Percentiles rank a stretch among this genome's conserved stretches.
phyloP scores from a whole-genome alignment of 2,329 filamentous ascomycete genomes.

The Magnaporthales sp. region DNA sequence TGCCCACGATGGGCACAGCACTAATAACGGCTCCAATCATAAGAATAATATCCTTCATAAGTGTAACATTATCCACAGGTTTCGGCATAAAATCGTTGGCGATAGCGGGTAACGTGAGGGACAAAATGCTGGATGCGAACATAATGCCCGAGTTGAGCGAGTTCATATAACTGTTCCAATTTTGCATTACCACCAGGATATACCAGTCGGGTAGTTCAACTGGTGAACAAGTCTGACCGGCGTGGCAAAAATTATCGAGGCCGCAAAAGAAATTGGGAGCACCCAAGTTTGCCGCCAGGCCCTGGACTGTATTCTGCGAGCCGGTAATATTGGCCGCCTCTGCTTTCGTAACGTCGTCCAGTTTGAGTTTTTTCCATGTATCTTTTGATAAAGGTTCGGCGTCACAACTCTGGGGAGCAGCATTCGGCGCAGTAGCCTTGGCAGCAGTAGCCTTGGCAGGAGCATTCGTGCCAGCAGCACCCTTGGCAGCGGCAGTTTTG shows the following conservation, averaged over 20 bases:
- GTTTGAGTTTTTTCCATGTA: background rate
- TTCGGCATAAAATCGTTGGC: background rate
- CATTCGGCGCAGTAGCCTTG: too few relatives aligned
- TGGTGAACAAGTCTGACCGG: background rate
- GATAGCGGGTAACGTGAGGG: background rate
- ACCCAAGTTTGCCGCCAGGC: background rate
- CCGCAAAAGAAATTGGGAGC: constrained; percentile 1
- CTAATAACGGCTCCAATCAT: background rate
- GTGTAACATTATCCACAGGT: background rate
- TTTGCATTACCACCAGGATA: background rate
- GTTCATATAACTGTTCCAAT: constrained; percentile 39
- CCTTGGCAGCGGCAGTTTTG: too few relatives aligned
- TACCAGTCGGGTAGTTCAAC: background rate
- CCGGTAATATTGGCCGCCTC: background rate
- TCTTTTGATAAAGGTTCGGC: background rate
- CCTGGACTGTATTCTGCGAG: background rate
- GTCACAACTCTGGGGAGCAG: background rate
- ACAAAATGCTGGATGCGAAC: constrained; percentile 10
- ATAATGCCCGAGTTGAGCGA: constrained; percentile 44
- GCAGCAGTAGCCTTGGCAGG: too few relatives aligned
- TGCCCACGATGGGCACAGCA: background rate
- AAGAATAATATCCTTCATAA: background rate
- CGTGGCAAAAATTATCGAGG: background rate
- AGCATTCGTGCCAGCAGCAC: too few relatives aligned
- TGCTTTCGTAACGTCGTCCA: background rate